Percentiles rank a stretch among this genome's conserved stretches.
These are phyloP conservation scores for Erigeron canadensis DNA, from an alignment of 129 eudicot genomes.

Conservation along the genomic window DNA sequence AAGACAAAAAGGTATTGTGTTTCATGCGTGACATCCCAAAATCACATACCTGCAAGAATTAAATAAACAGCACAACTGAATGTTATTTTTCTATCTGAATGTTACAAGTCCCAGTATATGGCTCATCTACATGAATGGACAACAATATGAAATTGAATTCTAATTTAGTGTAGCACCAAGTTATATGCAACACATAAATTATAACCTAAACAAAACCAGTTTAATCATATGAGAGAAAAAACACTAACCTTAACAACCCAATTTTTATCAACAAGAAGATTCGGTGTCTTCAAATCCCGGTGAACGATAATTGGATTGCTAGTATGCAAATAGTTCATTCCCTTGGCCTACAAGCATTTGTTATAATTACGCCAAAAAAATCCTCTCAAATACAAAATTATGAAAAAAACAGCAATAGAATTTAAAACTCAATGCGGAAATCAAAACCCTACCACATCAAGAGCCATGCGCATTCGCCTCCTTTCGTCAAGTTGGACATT, in stretches of 20 bases:
- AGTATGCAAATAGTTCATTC: constrained; percentile 96
- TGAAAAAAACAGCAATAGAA: neutral
- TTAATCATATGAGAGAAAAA: neutral
- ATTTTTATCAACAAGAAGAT: constrained; percentile 96
- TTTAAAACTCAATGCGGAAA: constrained; percentile 5
- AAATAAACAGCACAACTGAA: neutral
- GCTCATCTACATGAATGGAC: neutral
- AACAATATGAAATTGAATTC: neutral
- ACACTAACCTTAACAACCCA: constrained; percentile 93
- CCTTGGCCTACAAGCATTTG: constrained; percentile 70
- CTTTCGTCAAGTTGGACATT: constrained; percentile 77
- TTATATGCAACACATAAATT: neutral
- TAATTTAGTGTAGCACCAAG: neutral
- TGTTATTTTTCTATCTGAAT: neutral
- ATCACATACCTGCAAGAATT: constrained; percentile 23
- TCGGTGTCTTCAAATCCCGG: constrained; percentile 92
- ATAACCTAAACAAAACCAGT: neutral
- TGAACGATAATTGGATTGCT: constrained; percentile 91
- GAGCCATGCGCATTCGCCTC: constrained; percentile 85
- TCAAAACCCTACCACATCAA: constrained; percentile 70
- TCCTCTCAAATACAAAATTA: no score
- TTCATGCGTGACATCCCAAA: constrained; percentile 88
- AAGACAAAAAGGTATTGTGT: constrained; percentile 87
- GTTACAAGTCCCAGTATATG: constrained; percentile 4
- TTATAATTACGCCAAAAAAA: neutral